These are phyloP conservation scores for Colletotrichum higginsianum DNA, from an alignment of 2,329 filamentous ascomycete genomes.

Conservation along the genomic window DNA sequence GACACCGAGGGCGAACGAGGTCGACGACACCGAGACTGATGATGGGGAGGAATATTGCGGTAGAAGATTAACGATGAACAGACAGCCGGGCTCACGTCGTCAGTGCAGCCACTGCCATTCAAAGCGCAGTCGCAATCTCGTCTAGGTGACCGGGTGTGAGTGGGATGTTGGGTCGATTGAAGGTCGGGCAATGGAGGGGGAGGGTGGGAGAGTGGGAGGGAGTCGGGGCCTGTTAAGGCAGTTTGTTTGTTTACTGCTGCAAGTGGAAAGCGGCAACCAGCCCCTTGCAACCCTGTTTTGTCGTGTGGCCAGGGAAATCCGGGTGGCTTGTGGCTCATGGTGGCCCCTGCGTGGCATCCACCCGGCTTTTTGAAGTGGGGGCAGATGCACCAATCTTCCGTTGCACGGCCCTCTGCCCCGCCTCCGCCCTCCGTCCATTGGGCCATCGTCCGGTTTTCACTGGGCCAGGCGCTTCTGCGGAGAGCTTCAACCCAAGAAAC, in stretches of 20 bases:
- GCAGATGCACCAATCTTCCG: constrained; percentile 29
- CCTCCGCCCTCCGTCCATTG: constrained; percentile 38
- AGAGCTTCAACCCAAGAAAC: constrained; percentile 17
- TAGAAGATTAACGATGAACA: constrained; percentile 22
- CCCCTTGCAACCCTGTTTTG: constrained; percentile 33
- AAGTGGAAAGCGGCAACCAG: constrained; percentile 41
- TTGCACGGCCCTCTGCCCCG: constrained; percentile 37
- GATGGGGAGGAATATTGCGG: constrained; percentile 26
- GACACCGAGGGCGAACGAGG: neutral
- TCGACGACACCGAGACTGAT: constrained; percentile 14
- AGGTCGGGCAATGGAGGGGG: constrained; percentile 42
- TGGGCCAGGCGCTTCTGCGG: constrained; percentile 33
- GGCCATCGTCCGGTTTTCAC: constrained; percentile 30
- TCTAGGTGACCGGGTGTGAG: constrained; percentile 43
- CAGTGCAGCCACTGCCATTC: constrained; percentile 36
- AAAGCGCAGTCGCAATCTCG: constrained; percentile 38
- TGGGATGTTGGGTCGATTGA: constrained; percentile 44
- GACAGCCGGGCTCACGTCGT: constrained; percentile 12
- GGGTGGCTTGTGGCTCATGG: constrained; percentile 36
- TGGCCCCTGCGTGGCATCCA: constrained; percentile 39
- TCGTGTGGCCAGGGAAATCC: constrained; percentile 18
- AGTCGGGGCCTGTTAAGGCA: constrained; percentile 49
- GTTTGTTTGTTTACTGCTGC: constrained; percentile 56
- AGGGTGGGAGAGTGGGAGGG: constrained; percentile 40
- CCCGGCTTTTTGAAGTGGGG: constrained; percentile 26